Evolutionary conservation across 352 stramenopile genomes (phyloP).

Genomic region (Thraustochytrium striatum): DNA sequence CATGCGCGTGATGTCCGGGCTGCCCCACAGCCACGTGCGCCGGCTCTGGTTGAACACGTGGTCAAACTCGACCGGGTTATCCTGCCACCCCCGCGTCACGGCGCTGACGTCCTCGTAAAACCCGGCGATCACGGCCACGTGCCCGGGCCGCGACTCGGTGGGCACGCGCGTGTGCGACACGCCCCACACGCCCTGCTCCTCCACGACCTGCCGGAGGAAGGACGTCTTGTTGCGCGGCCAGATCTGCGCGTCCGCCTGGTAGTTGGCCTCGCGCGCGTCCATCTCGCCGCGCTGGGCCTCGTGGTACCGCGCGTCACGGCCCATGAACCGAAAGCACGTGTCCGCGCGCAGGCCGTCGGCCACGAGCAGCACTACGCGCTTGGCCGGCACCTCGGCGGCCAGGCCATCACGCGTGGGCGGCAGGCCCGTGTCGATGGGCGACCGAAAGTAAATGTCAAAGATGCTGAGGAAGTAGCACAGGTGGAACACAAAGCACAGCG

Average conservation of each 20-base stretch:
- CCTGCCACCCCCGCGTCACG: slow-evolving; percentile 76
- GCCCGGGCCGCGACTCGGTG: slow-evolving; percentile 72
- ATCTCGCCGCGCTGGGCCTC: slow-evolving; percentile 8
- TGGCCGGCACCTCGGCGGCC: slow-evolving; percentile 55
- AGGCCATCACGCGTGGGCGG: slow-evolving; percentile 57
- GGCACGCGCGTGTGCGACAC: slow-evolving; percentile 75
- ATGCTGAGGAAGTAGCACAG: slow-evolving; percentile 76
- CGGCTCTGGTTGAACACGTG: slow-evolving; percentile 74
- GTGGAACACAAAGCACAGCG: slow-evolving; percentile 63
- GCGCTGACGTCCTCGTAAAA: slow-evolving; percentile 80
- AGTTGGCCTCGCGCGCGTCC: slow-evolving; percentile 38
- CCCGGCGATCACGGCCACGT: slow-evolving; percentile 73
- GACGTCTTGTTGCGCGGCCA: slow-evolving; percentile 50
- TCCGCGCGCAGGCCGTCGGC: slow-evolving; percentile 74
- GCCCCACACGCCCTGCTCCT: slow-evolving; percentile 65
- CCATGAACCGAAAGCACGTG: slow-evolving; percentile 70
- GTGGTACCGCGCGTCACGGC: slow-evolving; percentile 14
- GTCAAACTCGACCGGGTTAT: slow-evolving; percentile 78
- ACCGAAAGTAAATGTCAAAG: slow-evolving; percentile 84
- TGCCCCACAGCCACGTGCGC: slow-evolving; percentile 68
- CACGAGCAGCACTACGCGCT: slow-evolving; percentile 72
- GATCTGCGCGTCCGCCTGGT: slow-evolving; percentile 8
- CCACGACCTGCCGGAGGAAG: slow-evolving; percentile 65
- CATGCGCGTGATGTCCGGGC: slow-evolving; percentile 76
- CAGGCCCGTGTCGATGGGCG: slow-evolving; percentile 67